Evolutionary conservation across 1,284 basidiomycete species (phyloP).

Genomic region (Grifola frondosa): DNA sequence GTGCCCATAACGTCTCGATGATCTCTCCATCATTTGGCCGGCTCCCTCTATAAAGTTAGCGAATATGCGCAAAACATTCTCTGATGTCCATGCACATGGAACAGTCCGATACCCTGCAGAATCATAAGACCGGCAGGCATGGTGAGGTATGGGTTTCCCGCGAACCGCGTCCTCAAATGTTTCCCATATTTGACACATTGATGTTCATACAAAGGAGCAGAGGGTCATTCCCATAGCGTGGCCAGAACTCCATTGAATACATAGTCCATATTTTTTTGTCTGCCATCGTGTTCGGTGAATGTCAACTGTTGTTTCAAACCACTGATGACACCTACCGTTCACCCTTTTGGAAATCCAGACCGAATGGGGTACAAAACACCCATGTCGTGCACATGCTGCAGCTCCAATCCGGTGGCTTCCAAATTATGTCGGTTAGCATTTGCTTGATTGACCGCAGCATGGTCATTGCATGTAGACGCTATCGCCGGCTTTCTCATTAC

Average conservation of each 20-base stretch:
- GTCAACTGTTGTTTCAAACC: too few species aligned
- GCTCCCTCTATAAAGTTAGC: constrained; percentile 16
- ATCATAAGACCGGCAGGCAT: neutral
- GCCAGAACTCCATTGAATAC: neutral
- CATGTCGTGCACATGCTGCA: constrained; percentile 16
- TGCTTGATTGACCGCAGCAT: constrained; percentile 8
- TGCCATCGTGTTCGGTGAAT: neutral
- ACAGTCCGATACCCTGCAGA: constrained; percentile 4
- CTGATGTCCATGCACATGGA: constrained; percentile 21
- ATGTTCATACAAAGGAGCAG: neutral
- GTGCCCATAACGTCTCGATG: constrained; percentile 22
- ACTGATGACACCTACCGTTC: constrained; percentile 15
- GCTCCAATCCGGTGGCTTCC: constrained; percentile 16
- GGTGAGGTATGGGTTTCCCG: neutral
- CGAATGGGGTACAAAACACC: constrained; percentile 16
- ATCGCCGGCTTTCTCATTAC: too few species aligned
- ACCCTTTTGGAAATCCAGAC: constrained; percentile 21
- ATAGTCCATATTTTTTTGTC: constrained; percentile 26
- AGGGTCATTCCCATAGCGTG: neutral
- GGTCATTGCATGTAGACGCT: constrained; percentile 3
- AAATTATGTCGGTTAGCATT: constrained; percentile 5
- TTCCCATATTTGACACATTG: neutral
- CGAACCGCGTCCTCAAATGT: neutral
- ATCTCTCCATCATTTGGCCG: constrained; percentile 22
- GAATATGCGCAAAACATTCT: constrained; percentile 19